Evolutionary conservation across 345 rosid genomes (phyloP), one percentile per base, ranked within the genome.

Genomic region (Euphorbia peplus): DNA sequence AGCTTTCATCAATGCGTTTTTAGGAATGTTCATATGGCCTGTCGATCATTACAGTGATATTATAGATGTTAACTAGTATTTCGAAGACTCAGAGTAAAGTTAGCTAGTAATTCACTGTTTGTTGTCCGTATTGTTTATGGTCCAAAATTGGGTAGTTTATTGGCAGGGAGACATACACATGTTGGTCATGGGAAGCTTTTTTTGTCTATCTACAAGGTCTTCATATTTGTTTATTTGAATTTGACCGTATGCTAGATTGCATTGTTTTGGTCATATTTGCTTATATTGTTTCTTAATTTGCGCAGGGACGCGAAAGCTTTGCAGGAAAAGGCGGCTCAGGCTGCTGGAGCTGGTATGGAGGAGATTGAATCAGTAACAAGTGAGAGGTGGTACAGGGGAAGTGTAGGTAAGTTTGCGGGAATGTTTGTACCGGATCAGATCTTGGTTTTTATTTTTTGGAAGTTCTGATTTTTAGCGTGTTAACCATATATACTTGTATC

Each of bases 291-390:
- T 29, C 21, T 42, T 30, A 21, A 42, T 1, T 32, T 60, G 48
- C 12, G 25, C 58, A 79, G 86, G 60, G 83, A 82, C 63, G 86
- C 83, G 2, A 82, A 72, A 71, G 86, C 86, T 0, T 60, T 82
- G 61, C 86, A 82, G 63, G 83, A 82, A 65, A 82, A 82, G 72
- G 11, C 86, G 8, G 74, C 72, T 10, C 73, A 72, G 46, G 83
- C 63, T 14, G 47, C 53, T 1, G 74, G 67, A 39, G 73, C 48
- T 22, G 55, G 72, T 3, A 68, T 22, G 37, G 63, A 13, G 60
- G 65, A 42, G 69, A 50, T 66, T 57, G 25, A 72, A 55, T 30
- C 62, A 18, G 16, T 5, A 61, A 67, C 68, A 73, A 73, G 5
- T 73, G 42, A 67, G 18, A 24, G 41, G 21, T 18, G 18, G 10